Evolutionary conservation across 129 eudicot genomes (phyloP), one percentile per base, ranked within the genome.

Genomic region (Flaveria trinervia): DNA sequence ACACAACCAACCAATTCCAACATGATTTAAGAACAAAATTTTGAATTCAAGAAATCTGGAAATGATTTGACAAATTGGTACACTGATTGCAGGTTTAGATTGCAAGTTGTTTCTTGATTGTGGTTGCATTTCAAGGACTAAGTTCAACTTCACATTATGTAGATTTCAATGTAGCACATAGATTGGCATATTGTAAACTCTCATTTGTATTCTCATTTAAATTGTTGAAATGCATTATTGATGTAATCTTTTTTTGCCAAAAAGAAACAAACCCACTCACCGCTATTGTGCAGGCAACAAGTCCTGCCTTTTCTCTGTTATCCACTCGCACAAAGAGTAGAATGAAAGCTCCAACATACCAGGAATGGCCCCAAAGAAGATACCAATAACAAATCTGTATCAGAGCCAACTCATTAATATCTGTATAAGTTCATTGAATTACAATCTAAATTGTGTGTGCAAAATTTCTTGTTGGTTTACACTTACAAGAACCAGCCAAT

Each of bases 401-500:
- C 26, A 74, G 25, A 77, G 39, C 28, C 49, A 74, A 25, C 55
- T 33, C 61, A 25, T 61, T 20, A 68, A 62, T 50, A 57, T 72
- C 20, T 70, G 16, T 12, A 51, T n/a, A 5, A 4, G 49, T 6
- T 22, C 4, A 50, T 3, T 17, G 8, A 54, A 13, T 13, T 9
- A 76, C 20, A 62, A 8, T 14, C 46, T 33, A 30, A 28, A 30
- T 30, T 13, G 16, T 70, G 15, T 12, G 59, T 57, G 13, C 49
- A 68, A 44, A 57, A 12, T 45, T 15, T 22, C 30, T 36, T 17
- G 26, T 50, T 28, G 23, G 36, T 65, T 26, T 18, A 46, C 59
- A 88, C 98, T 92, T 88, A 92, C 98, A 92, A 73, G 65, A 92
- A 81, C 98, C 98, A 92, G 59, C 98, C 98, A 79, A 89, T 44